Base-by-base conservation (phyloP, 805 yeast genomes). In the Metschnikowia reukaufii region DNA sequence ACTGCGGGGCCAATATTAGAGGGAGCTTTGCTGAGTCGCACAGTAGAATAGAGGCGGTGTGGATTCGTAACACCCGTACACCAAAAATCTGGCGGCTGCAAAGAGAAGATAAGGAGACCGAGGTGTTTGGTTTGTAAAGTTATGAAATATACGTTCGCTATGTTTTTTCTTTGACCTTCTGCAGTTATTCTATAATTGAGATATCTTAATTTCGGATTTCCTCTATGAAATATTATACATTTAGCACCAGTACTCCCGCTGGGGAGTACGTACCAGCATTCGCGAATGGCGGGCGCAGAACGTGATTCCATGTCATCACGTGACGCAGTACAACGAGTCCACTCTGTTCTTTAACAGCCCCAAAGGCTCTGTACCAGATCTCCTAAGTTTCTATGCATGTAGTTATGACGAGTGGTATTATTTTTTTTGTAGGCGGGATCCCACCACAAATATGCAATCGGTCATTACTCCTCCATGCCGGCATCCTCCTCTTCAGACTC, bases 401-500 rank as follows among this genome's bases (percentile, higher is more conserved):
- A n/a, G n/a, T n/a, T n/a, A n/a, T n/a, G n/a, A n/a, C n/a, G n/a
- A n/a, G n/a, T n/a, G n/a, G n/a, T n/a, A 3, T 4, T 25, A 3
- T 25, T 25, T 13, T 2, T 25, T 25, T 25, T 25, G 29, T 3
- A 25, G 29, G 29, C 12, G 6, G 21, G 15, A 9, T 15, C 10
- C 3, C 13, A 4, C 9, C 4, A 12, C 17, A 9, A 15, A 15
- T 17, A 34, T 34, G 36, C 36, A 34, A 17, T 40, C 18, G 32
- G n/a, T 38, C 37, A 19, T 49, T 45, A n/a, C 33, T 47, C 55
- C 15, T 44, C 45, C 36, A 25, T 44, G 18, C 23, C 63, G 23
- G 54, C 73, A 19, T 61, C 70, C 33, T 74, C 84, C 31, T 73
- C 84, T 4, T 74, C 84, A 41, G 77, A 82, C 17, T 77, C 82